These are phyloP conservation scores for Termitomyces heimii DNA, from an alignment of 768 basidiomycete species.

Conservation along the genomic window DNA sequence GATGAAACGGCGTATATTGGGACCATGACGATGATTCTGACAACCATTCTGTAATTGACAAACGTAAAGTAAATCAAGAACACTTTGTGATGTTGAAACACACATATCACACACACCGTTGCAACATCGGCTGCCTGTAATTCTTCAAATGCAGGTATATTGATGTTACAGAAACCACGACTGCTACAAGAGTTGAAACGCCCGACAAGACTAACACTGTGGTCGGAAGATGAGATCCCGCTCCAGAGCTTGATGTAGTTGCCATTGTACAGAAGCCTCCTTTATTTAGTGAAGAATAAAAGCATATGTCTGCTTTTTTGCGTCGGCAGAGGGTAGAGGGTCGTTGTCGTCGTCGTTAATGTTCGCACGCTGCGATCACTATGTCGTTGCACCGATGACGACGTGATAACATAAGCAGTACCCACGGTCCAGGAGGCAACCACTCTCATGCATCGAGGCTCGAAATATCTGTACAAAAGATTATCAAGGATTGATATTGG, in stretches of 20 bases:
- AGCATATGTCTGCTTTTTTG: neutral
- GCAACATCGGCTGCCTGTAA: conserved; percentile 76
- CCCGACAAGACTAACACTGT: conserved; percentile 59
- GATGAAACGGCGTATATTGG: conserved; percentile 90
- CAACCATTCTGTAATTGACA: conserved; percentile 59
- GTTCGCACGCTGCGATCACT: conserved; percentile 1
- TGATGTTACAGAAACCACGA: conserved; percentile 64
- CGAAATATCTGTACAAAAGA: neutral
- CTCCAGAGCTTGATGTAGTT: conserved; percentile 27
- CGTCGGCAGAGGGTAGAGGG: neutral
- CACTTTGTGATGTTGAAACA: neutral
- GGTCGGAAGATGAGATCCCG: conserved; percentile 55
- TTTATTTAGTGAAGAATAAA: neutral
- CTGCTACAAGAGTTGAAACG: conserved; percentile 61
- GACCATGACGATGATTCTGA: conserved; percentile 96
- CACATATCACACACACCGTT: conserved; percentile 45
- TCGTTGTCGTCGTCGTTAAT: neutral
- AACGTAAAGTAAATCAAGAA: neutral
- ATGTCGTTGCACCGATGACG: neutral
- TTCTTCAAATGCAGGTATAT: conserved; percentile 82
- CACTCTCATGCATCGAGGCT: too few species aligned
- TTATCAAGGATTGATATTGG: neutral
- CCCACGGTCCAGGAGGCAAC: neutral
- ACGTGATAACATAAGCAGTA: neutral
- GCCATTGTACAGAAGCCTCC: conserved; percentile 6